Conservation (phyloP, 257 asterid species). For the Solanum habrochaites region DNA sequence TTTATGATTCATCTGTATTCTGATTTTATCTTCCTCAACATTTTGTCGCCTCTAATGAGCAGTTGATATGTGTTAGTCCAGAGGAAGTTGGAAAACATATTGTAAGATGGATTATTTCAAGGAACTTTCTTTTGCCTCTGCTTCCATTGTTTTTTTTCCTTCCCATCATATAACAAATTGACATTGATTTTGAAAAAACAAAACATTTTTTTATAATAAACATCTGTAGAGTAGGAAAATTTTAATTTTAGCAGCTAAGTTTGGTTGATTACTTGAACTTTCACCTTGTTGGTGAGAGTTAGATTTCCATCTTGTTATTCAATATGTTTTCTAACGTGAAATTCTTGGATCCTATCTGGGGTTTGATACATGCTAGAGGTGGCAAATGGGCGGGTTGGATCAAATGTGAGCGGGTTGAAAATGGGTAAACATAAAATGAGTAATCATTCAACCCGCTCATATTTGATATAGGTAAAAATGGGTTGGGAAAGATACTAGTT, state of each 20-base stretch:
- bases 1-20: background rate
- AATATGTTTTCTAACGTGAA: background rate
- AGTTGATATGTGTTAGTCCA: background rate
- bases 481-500: fast-evolving
- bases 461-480: too few species aligned
- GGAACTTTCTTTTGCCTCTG: background rate
- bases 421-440: too few species aligned
- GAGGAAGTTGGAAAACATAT: background rate
- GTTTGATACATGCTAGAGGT: too few species aligned
- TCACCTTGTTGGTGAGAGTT: background rate
- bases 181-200: background rate
- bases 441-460: too few species aligned
- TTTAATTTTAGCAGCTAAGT: background rate
- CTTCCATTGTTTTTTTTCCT: background rate
- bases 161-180: background rate
- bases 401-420: too few species aligned
- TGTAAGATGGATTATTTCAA: background rate
- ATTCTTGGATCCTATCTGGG: background rate
- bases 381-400: too few species aligned
- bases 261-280: background rate
- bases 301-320: background rate
- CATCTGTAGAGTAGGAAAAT: background rate
- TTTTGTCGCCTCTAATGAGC: background rate
- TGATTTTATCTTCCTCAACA: background rate
- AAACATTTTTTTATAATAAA: background rate